These are phyloP conservation scores for Pachysandra terminalis DNA, from an alignment of 164 flowering plant genomes.

Conservation along the genomic window DNA sequence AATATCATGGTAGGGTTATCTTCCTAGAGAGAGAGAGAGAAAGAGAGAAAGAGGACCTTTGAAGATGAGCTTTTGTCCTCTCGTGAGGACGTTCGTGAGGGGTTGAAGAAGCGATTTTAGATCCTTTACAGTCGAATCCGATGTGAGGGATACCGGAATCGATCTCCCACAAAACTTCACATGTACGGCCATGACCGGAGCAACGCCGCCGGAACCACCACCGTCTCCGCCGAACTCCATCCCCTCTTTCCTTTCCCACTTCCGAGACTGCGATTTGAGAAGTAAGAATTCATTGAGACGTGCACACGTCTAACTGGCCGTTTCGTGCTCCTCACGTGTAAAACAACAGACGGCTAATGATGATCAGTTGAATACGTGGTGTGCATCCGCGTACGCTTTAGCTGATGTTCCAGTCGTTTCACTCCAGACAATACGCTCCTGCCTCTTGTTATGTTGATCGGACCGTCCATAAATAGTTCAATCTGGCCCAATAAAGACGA, in stretches of 20 bases:
- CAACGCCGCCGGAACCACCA: not conserved
- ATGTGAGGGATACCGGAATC: slow-evolving; percentile 23
- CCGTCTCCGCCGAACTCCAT: not conserved
- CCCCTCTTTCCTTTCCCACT: slow-evolving; percentile 2
- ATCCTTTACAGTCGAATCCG: slow-evolving; percentile 45
- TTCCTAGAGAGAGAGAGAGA: slow-evolving; percentile 5
- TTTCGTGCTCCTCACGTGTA: too few relatives aligned
- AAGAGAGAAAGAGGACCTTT: slow-evolving; percentile 44
- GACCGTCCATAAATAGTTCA: too few relatives aligned
- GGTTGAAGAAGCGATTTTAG: slow-evolving; percentile 72
- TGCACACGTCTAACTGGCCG: too few relatives aligned
- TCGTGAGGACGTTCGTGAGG: slow-evolving; percentile 76
- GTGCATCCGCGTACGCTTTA: too few relatives aligned
- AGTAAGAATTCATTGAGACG: too few relatives aligned
- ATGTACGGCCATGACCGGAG: slow-evolving; percentile 7
- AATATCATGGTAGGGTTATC: not conserved
- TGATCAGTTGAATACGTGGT: too few relatives aligned
- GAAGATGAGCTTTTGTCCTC: slow-evolving; percentile 89
- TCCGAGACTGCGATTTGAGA: too few relatives aligned
- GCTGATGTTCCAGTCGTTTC: too few relatives aligned
- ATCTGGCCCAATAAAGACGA: too few relatives aligned
- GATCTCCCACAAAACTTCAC: slow-evolving; percentile 30
- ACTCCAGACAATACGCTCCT: too few relatives aligned
- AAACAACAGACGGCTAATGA: too few relatives aligned
- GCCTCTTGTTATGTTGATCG: too few relatives aligned